A percentile compares a stretch with the other conserved stretches of the same genome.
Evolutionary conservation across 371 early-diverging fungal genomes (phyloP).

Genomic region (Mucor indicus): DNA sequence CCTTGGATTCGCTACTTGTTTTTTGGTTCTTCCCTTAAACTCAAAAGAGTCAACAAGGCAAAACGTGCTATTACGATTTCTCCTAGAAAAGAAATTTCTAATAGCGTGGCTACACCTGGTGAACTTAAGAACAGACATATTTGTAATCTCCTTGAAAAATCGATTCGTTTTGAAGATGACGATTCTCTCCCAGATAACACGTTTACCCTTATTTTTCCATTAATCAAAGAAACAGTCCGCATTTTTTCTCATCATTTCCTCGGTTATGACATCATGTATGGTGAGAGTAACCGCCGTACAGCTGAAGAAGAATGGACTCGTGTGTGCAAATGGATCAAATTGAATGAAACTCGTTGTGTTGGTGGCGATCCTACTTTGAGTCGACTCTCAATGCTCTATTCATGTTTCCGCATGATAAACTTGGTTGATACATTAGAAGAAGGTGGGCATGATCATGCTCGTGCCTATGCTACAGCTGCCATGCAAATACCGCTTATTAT

Average conservation of each 20-base stretch:
- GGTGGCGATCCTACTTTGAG: constrained; percentile 20
- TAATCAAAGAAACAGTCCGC: constrained; percentile 23
- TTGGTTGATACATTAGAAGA: constrained; percentile 33
- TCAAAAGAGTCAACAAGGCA: constrained; percentile 25
- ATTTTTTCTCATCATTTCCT: constrained; percentile 30
- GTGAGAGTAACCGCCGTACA: constrained; percentile 1
- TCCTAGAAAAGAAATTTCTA: neutral
- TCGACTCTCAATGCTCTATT: constrained; percentile 28
- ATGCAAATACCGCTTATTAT: constrained; percentile 26
- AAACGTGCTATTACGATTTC: constrained; percentile 4
- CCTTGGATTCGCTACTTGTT: constrained; percentile 25
- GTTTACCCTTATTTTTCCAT: neutral
- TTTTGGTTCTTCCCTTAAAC: constrained; percentile 19
- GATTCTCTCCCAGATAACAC: constrained; percentile 11
- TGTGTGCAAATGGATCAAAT: constrained; percentile 38
- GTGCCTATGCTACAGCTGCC: constrained; percentile 45
- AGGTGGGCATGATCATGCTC: constrained; percentile 24
- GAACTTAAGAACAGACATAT: constrained; percentile 30
- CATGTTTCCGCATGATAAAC: constrained; percentile 39
- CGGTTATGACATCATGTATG: constrained; percentile 35
- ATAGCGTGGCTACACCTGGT: constrained; percentile 19
- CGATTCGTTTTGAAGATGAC: constrained; percentile 6
- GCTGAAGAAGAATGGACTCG: constrained; percentile 33
- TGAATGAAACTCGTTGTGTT: constrained; percentile 35
- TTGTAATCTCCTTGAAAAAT: constrained; percentile 21